phyloP scores from a whole-genome alignment of 192 early-diverging fungal species.

The Glomus cerebriforme region DNA sequence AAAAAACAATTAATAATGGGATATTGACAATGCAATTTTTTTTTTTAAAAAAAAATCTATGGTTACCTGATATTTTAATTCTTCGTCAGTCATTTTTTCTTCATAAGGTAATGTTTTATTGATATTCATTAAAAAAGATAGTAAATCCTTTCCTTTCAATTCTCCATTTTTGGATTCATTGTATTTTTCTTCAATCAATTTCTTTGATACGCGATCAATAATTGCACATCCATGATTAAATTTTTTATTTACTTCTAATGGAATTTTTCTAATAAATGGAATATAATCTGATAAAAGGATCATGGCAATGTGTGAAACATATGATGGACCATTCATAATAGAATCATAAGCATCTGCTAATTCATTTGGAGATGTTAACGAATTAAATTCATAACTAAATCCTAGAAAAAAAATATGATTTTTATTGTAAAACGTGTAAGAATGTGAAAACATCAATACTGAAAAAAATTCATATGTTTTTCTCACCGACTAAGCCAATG shows the following conservation, averaged over 20 bases:
- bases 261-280: slow-evolving; percentile 31
- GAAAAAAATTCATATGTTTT: not conserved
- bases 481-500: slow-evolving; percentile 44
- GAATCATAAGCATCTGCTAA: slow-evolving; percentile 46
- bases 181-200: slow-evolving; percentile 42
- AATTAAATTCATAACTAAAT: slow-evolving; percentile 52
- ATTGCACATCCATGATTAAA: slow-evolving; percentile 25
- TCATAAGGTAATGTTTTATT: slow-evolving; percentile 43
- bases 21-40: no score
- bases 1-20: not conserved
- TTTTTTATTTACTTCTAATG: not conserved
- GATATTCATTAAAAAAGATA: slow-evolving; percentile 45
- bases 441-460: no score
- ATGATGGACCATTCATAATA: slow-evolving; percentile 27
- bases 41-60: not conserved
- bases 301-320: slow-evolving; percentile 27
- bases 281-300: slow-evolving; percentile 33
- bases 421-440: not conserved
- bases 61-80: slow-evolving; percentile 47
- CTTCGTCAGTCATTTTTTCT: slow-evolving; percentile 43
- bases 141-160: slow-evolving; percentile 41
- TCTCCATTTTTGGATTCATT: slow-evolving; percentile 25
- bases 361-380: slow-evolving; percentile 42
- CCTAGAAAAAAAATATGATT: slow-evolving; percentile 24
- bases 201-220: slow-evolving; percentile 38